A percentile compares a stretch with the other conserved stretches of the same genome.
These are phyloP conservation scores for Diaporthe citri DNA, from an alignment of 2,329 filamentous ascomycete species.

Conservation along the genomic window DNA sequence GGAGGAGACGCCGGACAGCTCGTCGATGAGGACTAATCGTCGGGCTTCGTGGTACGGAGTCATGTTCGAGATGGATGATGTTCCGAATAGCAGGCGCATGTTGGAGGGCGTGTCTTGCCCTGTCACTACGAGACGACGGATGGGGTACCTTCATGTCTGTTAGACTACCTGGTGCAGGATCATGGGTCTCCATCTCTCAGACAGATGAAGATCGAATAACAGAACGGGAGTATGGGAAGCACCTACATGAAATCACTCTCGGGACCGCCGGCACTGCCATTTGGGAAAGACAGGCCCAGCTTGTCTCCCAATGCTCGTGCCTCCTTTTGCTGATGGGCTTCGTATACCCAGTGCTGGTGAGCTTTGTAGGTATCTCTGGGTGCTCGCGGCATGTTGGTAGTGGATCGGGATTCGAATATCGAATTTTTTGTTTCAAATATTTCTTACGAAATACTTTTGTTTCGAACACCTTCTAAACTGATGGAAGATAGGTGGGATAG, in stretches of 20 bases:
- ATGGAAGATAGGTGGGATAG: no score
- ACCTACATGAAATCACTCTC: constrained; percentile 21
- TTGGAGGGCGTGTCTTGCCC: constrained; percentile 24
- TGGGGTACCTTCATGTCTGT: not conserved
- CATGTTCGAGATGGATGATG: constrained; percentile 7
- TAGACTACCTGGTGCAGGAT: not conserved
- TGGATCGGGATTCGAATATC: not conserved
- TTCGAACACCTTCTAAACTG: not conserved
- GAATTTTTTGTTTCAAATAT: not conserved
- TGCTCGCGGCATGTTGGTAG: constrained; percentile 3
- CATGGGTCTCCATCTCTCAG: not conserved
- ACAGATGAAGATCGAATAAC: not conserved
- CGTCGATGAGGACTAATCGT: constrained; percentile 20
- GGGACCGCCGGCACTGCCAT: constrained; percentile 22
- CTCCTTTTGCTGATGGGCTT: constrained; percentile 12
- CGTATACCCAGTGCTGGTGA: constrained; percentile 27
- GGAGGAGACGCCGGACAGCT: constrained; percentile 9
- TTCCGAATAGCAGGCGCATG: constrained; percentile 20
- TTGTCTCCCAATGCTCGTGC: constrained; percentile 21
- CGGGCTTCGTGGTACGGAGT: constrained; percentile 8
- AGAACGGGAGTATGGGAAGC: not conserved
- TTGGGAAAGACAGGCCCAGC: constrained; percentile 2
- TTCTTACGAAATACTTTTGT: not conserved
- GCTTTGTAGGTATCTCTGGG: constrained; percentile 25
- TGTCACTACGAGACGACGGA: constrained; percentile 23